Evolutionary conservation across 1,284 basidiomycete species (phyloP), one percentile per base, ranked within the genome.

Genomic region (Golubevia pallescens): DNA sequence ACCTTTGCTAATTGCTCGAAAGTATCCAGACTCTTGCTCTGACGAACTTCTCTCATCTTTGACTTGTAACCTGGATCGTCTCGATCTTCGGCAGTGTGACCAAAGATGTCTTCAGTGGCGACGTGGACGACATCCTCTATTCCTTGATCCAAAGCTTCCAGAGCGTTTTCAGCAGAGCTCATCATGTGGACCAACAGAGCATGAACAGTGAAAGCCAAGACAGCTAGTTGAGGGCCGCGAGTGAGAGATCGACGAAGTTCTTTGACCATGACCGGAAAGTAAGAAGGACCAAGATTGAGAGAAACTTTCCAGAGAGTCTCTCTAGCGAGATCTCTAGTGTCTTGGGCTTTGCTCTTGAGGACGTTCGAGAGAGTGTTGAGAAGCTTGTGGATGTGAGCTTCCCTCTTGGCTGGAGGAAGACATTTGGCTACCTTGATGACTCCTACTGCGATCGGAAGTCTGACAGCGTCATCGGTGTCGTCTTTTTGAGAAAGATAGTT

Each of bases 181-280:
- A 75, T 76, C 58, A 86, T 65, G 67, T 94, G 90, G 6, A 92
- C 90, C 19, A 99, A 88, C 34, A 99, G 87, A 0, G 92, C 90
- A 83, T 99, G 96, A 0, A 90, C 89, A 0, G 92, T 91, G 70
- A 92, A 93, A 0, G 95, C 94, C 32, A 98, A 88, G 13, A 98
- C 91, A 78, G 99, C 95, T 0, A 97, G 90, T 72, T 99, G 97
- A 0, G 97, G 95, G 2, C 97, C 97, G 8, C 95, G 93, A 61
- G 91, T 85, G 16, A 99, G 89, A 0, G 94, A 93, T 0, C 89
- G 90, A 19, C 93, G 90, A 60, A 98, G 88, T 85, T 98, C 95
- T 28, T 90, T 90, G 58, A 98, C 86, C 24, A 94, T 88, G 21
- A 90, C 86, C 0, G 91, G 89, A 2, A 99, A 89, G 83, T 93